Evolutionary conservation across 2,329 filamentous ascomycete genomes (phyloP), one percentile per base, ranked within the genome.

Genomic region (Aspergillus brunneoviolaceus): DNA sequence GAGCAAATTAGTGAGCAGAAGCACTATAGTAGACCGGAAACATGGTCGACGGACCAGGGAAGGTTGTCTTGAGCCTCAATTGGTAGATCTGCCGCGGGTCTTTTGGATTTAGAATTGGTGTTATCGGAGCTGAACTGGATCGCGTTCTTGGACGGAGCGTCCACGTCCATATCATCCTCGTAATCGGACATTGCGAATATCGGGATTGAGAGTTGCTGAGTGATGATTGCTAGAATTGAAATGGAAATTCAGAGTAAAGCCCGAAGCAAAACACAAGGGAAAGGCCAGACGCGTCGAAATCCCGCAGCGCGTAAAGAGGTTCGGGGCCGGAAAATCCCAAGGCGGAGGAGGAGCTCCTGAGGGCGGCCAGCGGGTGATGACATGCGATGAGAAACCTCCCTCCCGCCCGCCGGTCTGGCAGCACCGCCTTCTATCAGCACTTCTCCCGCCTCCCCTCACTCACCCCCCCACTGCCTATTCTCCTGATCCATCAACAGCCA

Each of bases 51-150:
- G 60, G 73, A 96, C 94, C 95, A 99, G 79, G 95, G 95, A 19
- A 99, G 78, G 65, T 89, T 93, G 75, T 99, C 95, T 76, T 96
- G 91, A 53, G 93, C 92, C 77, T 96, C 92, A 5, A 99, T 87
- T 0, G 95, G 95, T 53, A 99, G 81, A 74, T 99, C 96, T 45
- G 94, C 94, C 51, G 91, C 91, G 69, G 89, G 94, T 70, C 92
- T 86, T 79, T 98, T 98, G 74, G 94, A 93, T 77, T 97, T 96
- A 65, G 84, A 77, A 65, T 79, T 82, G 16, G 83, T 86, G 67
- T 87, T 86, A 63, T 90, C 87, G 27, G 91, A 89, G 58, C 87
- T 90, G 78, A 97, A 97, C 59, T 82, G 78, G 55, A 89, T 80
- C 1, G 79, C 73, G 60, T 78, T 76, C 65, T 82, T 80, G 61